A percentile compares a stretch with the other conserved stretches of the same genome.
phyloP scores from a whole-genome alignment of 306 rosid genomes.

The Boehmeria nivea region DNA sequence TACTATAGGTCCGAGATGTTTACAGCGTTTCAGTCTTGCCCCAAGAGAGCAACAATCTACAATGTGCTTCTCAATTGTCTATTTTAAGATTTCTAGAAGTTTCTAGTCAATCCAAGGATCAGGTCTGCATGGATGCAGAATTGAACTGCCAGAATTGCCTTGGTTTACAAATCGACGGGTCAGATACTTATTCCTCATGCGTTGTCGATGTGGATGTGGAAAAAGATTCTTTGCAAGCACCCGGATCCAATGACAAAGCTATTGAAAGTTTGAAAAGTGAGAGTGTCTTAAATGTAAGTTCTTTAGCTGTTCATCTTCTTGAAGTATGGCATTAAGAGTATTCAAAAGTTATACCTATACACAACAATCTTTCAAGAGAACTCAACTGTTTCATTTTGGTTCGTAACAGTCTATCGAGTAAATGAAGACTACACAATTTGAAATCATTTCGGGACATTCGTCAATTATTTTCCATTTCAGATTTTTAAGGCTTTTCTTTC shows the following conservation, averaged over 20 bases:
- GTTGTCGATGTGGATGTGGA: constrained; percentile 54
- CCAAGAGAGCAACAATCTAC: constrained; percentile 37
- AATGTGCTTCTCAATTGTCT: constrained; percentile 48
- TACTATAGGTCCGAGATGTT: constrained; percentile 66
- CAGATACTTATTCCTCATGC: constrained; percentile 51
- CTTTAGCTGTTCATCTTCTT: constrained; percentile 23
- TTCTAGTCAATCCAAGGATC: constrained; percentile 46
- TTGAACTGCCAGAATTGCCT: constrained; percentile 52
- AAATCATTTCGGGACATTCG: background rate
- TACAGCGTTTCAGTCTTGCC: constrained; percentile 54
- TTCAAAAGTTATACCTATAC: background rate
- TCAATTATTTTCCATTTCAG: constrained; percentile 2
- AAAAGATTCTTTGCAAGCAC: constrained; percentile 42
- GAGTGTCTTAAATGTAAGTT: constrained; percentile 55
- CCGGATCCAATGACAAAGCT: constrained; percentile 50
- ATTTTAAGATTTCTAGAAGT: constrained; percentile 57
- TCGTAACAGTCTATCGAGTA: too few relatives aligned
- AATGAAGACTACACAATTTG: too few relatives aligned
- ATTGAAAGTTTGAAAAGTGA: constrained; percentile 53
- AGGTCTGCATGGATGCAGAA: constrained; percentile 39
- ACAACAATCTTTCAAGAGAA: too few relatives aligned
- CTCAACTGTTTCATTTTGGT: too few relatives aligned
- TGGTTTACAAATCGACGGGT: constrained; percentile 45
- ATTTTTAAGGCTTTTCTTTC: background rate
- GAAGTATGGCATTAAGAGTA: constrained; percentile 6